Conservation (phyloP, 305 asterid species). For the Solanum aculeatissimum region DNA sequence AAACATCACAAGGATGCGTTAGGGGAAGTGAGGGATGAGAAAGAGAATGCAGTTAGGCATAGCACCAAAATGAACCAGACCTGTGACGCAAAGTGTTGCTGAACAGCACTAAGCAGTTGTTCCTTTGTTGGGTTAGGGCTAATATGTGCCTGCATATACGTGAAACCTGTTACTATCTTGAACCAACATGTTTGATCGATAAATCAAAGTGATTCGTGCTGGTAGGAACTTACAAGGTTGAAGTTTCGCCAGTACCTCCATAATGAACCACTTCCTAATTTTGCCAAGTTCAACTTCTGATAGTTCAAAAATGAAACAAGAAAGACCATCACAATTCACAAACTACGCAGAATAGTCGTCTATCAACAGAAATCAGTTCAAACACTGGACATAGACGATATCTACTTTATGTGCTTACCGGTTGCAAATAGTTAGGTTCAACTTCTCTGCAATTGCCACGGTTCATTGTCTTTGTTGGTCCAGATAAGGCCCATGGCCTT, state of each 20-base stretch:
- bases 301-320: slow-evolving; percentile 2
- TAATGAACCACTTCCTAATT: slow-evolving; percentile 70
- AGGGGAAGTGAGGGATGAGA: background rate
- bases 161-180: background rate
- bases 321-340: background rate
- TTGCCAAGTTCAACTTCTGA: slow-evolving; percentile 60
- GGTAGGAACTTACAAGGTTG: slow-evolving; percentile 47
- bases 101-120: slow-evolving; percentile 54
- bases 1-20: background rate
- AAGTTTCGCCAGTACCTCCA: slow-evolving; percentile 82
- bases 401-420: slow-evolving; percentile 25
- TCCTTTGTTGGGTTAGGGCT: slow-evolving; percentile 63
- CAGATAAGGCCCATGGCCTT: slow-evolving; percentile 59
- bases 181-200: background rate
- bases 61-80: slow-evolving; percentile 14
- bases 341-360: too few species aligned
- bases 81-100: slow-evolving; percentile 81
- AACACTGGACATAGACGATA: background rate
- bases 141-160: slow-evolving; percentile 35
- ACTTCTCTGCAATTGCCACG: slow-evolving; percentile 43
- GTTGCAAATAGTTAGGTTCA: slow-evolving; percentile 32
- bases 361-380: background rate
- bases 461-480: slow-evolving; percentile 41
- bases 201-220: background rate
- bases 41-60: background rate